Evolutionary conservation across 345 rosid genomes (phyloP).

Genomic region (Salix exigua): DNA sequence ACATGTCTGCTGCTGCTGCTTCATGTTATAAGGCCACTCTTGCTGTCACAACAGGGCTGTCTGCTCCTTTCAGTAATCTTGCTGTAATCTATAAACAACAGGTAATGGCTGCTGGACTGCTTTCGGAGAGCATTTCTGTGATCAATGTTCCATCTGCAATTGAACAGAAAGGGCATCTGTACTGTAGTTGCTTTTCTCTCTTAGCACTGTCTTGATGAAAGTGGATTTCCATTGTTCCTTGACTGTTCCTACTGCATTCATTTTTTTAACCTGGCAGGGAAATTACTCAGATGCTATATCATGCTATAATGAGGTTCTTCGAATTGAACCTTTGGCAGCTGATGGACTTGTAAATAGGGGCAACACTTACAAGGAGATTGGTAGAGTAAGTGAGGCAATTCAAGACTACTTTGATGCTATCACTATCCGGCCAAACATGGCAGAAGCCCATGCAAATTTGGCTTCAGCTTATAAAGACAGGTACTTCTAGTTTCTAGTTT

Average conservation of each 20-base stretch:
- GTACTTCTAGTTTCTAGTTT: constrained; percentile 29
- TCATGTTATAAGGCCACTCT: constrained; percentile 83
- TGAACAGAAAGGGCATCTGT: not conserved
- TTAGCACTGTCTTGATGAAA: not conserved
- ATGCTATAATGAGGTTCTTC: constrained; percentile 94
- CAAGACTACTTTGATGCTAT: constrained; percentile 90
- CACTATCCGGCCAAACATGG: constrained; percentile 79
- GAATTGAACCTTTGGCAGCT: constrained; percentile 95
- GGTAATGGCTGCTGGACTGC: constrained; percentile 33
- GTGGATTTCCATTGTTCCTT: not conserved
- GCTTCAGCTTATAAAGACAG: constrained; percentile 99
- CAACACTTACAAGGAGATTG: constrained; percentile 92
- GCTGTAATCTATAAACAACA: constrained; percentile 97
- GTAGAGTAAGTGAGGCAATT: constrained; percentile 91
- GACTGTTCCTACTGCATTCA: not conserved
- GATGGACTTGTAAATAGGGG: constrained; percentile 98
- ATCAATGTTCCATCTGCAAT: not conserved
- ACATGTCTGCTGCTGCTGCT: constrained; percentile 76
- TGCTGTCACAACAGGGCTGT: constrained; percentile 85
- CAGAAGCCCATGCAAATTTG: constrained; percentile 99
- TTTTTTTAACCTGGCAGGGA: constrained; percentile 49
- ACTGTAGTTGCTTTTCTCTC: not conserved
- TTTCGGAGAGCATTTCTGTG: not conserved
- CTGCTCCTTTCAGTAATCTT: constrained; percentile 95
- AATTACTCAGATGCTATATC: constrained; percentile 90